Conservation (phyloP, 495 filamentous ascomycete genomes). For the Aspergillus cristatus region DNA sequence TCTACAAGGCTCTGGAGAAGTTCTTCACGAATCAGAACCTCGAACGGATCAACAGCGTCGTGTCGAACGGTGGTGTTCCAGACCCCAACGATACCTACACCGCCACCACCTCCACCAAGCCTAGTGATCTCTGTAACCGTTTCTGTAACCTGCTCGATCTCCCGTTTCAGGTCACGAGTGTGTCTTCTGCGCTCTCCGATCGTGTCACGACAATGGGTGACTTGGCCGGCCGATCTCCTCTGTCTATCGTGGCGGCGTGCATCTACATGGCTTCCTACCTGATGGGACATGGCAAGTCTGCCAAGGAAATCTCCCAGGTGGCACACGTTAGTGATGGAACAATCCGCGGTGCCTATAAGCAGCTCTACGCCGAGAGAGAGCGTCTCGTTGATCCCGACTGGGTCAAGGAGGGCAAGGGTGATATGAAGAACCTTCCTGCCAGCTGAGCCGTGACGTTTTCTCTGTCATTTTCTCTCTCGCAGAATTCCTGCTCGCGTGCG, state of each 20-base stretch:
- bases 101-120: conserved; percentile 68
- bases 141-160: conserved; percentile 78
- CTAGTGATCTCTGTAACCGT: conserved; percentile 76
- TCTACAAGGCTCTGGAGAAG: conserved; percentile 86
- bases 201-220: conserved; percentile 62
- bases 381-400: conserved; percentile 66
- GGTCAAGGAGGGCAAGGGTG: conserved; percentile 60
- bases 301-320: conserved; percentile 74
- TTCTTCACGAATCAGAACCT: conserved; percentile 60
- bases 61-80: conserved; percentile 35
- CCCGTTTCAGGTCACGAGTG: conserved; percentile 54
- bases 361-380: conserved; percentile 64
- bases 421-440: conserved; percentile 57
- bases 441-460: conserved; percentile 14
- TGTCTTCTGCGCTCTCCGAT: conserved; percentile 65
- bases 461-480: background rate
- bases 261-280: conserved; percentile 91
- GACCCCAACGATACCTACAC: conserved; percentile 53
- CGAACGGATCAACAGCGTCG: conserved; percentile 41
- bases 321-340: conserved; percentile 91
- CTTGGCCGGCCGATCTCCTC: conserved; percentile 84
- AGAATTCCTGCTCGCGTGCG: too few relatives aligned
- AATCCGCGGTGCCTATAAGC: conserved; percentile 89
- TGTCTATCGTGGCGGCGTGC: conserved; percentile 88
- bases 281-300: conserved; percentile 63